Evolutionary conservation across 345 rosid species (phyloP).

Genomic region (Laguncularia racemosa): DNA sequence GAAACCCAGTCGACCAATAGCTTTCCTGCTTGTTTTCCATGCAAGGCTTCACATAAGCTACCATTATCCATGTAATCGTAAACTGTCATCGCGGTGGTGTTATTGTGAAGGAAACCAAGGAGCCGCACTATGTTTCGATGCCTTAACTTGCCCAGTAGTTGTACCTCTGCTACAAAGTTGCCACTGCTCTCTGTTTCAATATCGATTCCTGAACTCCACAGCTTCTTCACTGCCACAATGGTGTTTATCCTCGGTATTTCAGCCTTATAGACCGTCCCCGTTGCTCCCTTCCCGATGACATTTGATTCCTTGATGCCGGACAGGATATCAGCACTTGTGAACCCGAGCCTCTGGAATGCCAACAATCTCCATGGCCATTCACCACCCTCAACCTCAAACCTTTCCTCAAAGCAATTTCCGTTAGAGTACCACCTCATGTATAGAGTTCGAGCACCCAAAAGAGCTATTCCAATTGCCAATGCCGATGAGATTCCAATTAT

Average conservation of each 20-base stretch:
- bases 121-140: slow-evolving; percentile 88
- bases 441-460: slow-evolving; percentile 29
- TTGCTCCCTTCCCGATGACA: slow-evolving; percentile 88
- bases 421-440: slow-evolving; percentile 46
- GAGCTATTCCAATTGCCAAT: slow-evolving; percentile 40
- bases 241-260: slow-evolving; percentile 45
- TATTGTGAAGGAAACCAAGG: slow-evolving; percentile 69
- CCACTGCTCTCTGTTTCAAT: slow-evolving; percentile 50
- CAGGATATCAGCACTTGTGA: slow-evolving; percentile 66
- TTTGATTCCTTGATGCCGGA: slow-evolving; percentile 70
- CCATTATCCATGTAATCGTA: slow-evolving; percentile 90
- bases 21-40: slow-evolving; percentile 60
- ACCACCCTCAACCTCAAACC: slow-evolving; percentile 34
- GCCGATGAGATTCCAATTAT: slow-evolving; percentile 52
- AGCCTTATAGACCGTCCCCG: slow-evolving; percentile 80
- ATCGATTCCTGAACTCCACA: slow-evolving; percentile 68
- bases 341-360: slow-evolving; percentile 89
- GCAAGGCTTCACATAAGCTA: slow-evolving; percentile 76
- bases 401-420: slow-evolving; percentile 48
- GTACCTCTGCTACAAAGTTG: slow-evolving; percentile 78
- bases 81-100: slow-evolving; percentile 60
- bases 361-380: slow-evolving; percentile 93
- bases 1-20: slow-evolving; percentile 84
- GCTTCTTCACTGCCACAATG: slow-evolving; percentile 77
- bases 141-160: slow-evolving; percentile 71